These are phyloP conservation scores for Schizosaccharomyces cryophilus DNA, from an alignment of 805 yeast genomes.

Conservation along the genomic window DNA sequence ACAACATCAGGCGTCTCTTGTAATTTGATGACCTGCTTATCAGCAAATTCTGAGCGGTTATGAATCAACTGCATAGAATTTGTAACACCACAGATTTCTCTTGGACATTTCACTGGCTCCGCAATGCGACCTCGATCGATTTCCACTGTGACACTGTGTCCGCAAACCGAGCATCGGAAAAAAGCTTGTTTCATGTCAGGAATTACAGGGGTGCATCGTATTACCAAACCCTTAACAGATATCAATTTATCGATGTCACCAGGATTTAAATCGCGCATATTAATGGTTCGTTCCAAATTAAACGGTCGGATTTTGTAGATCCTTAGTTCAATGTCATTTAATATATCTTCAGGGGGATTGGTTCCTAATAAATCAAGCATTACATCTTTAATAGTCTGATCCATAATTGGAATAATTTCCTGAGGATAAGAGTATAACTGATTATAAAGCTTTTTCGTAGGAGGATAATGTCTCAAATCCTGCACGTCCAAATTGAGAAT, in stretches of 20 bases:
- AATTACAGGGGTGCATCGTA: constrained; percentile 70
- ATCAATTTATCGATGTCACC: constrained; percentile 84
- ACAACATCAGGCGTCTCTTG: constrained; percentile 93
- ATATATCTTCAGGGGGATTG: constrained; percentile 7
- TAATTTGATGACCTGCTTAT: constrained; percentile 76
- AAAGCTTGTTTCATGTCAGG: constrained; percentile 97
- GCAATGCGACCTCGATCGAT: constrained; percentile 85
- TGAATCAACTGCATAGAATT: constrained; percentile 81
- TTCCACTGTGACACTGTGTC: constrained; percentile 73
- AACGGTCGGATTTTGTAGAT: constrained; percentile 74
- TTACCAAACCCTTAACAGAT: constrained; percentile 67
- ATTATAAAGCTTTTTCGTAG: constrained; percentile 55
- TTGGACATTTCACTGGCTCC: constrained; percentile 84
- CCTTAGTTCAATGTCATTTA: constrained; percentile 7
- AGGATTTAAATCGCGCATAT: constrained; percentile 85
- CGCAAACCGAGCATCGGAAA: constrained; percentile 84
- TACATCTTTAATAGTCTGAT: constrained; percentile 76
- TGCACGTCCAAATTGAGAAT: constrained; percentile 66
- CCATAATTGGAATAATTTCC: constrained; percentile 93
- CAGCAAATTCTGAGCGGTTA: constrained; percentile 79
- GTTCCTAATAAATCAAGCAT: constrained; percentile 47
- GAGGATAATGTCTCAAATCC: constrained; percentile 50
- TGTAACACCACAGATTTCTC: constrained; percentile 54
- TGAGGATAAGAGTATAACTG: constrained; percentile 85
- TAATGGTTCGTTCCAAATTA: constrained; percentile 38